phyloP scores from a whole-genome alignment of 2,329 filamentous ascomycete genomes.

The Neonectria punicea region DNA sequence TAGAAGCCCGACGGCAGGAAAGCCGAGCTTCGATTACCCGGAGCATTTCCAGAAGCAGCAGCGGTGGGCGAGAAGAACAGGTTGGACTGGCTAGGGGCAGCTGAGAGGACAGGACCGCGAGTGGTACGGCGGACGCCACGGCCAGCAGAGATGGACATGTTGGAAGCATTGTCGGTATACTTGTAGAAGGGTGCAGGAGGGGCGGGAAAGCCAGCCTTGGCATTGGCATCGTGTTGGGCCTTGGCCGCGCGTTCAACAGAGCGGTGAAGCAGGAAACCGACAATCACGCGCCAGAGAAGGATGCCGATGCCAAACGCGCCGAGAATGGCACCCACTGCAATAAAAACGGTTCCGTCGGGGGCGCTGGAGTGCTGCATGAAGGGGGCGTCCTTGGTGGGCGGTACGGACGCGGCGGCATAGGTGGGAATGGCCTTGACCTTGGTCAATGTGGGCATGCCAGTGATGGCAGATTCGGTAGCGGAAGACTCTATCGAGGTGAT shows the following conservation, averaged over 20 bases:
- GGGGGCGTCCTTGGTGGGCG: slow-evolving; percentile 84
- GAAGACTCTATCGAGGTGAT: slow-evolving; percentile 31
- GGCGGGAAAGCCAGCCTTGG: slow-evolving; percentile 72
- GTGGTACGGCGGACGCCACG: slow-evolving; percentile 63
- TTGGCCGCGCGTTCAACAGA: slow-evolving; percentile 88
- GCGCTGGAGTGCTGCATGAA: slow-evolving; percentile 90
- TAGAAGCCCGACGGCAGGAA: slow-evolving; percentile 95
- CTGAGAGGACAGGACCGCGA: slow-evolving; percentile 63
- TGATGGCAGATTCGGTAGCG: slow-evolving; percentile 39
- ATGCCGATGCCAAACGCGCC: slow-evolving; percentile 85
- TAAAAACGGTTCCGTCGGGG: slow-evolving; percentile 96
- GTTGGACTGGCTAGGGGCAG: slow-evolving; percentile 71
- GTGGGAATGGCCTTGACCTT: slow-evolving; percentile 56
- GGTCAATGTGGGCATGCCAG: slow-evolving; percentile 56
- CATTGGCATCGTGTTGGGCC: slow-evolving; percentile 75
- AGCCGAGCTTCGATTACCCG: slow-evolving; percentile 75
- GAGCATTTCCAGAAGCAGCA: slow-evolving; percentile 70
- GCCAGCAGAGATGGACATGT: slow-evolving; percentile 60
- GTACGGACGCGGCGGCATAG: slow-evolving; percentile 79
- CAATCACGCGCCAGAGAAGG: slow-evolving; percentile 85
- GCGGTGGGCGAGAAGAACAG: slow-evolving; percentile 98
- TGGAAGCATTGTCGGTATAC: slow-evolving; percentile 68
- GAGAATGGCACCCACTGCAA: slow-evolving; percentile 88
- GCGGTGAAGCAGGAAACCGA: slow-evolving; percentile 91
- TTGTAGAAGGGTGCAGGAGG: slow-evolving; percentile 72